phyloP scores from a whole-genome alignment of 805 yeast species.

The Kodamaea jinghongensis region DNA sequence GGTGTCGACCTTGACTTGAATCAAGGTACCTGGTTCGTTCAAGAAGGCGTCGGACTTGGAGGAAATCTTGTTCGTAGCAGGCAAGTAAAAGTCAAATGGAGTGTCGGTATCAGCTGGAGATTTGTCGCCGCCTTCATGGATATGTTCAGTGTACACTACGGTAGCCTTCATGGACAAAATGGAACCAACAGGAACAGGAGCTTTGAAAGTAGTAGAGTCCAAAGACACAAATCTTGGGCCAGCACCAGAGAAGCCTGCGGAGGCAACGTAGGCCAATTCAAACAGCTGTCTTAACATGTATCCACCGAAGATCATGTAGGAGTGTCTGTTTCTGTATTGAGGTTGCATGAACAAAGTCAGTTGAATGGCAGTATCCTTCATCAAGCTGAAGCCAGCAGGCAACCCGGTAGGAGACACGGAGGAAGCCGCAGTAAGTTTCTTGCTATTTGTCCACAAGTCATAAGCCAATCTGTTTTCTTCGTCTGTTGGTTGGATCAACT shows the following conservation, averaged over 20 bases:
- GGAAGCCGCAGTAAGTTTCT: conserved; percentile 29
- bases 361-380: conserved; percentile 68
- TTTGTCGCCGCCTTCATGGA: conserved; percentile 38
- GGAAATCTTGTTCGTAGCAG: conserved; percentile 56
- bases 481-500: conserved; percentile 59
- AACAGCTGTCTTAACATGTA: conserved; percentile 88
- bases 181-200: conserved; percentile 95
- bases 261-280: conserved; percentile 89
- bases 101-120: conserved; percentile 23
- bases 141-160: conserved; percentile 82
- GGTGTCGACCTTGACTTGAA: conserved; percentile 88
- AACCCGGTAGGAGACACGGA: conserved; percentile 22
- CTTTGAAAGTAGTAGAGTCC: conserved; percentile 87
- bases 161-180: conserved; percentile 80
- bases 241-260: conserved; percentile 83
- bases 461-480: conserved; percentile 76
- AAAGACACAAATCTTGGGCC: conserved; percentile 86
- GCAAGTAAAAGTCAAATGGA: conserved; percentile 51
- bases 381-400: conserved; percentile 55
- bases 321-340: conserved; percentile 91
- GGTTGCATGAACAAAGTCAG: conserved; percentile 94
- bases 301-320: conserved; percentile 94
- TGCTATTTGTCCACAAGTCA: conserved; percentile 59
- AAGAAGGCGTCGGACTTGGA: conserved; percentile 56
- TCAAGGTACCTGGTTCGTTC: conserved; percentile 77